Evolutionary conservation across 768 basidiomycete species (phyloP), one percentile per base, ranked within the genome.

Genomic region (Mycena chlorophos): DNA sequence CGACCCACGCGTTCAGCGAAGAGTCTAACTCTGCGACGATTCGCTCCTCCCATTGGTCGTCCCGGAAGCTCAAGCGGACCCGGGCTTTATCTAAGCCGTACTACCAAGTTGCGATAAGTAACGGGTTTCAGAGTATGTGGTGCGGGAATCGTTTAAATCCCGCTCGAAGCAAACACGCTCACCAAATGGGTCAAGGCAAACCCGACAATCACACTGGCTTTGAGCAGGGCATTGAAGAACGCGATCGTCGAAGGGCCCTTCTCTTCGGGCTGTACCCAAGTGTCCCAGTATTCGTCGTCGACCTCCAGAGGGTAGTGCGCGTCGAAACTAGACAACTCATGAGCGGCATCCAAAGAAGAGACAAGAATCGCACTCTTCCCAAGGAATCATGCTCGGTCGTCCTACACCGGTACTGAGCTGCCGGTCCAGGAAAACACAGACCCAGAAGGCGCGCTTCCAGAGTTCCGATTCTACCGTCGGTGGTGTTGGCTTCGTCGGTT

Each of bases 361-460:
- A 14, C 8, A 49, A 30, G 56, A 22, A 13, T 75, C 84, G 56
- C 64, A 86, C 84, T 89, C 88, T 65, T 88, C 87, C 56, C 89
- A 87, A 51, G 87, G 85, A 2, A 90, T 72, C 3, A 81, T 82
- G 64, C 86, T 82, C 2, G 87, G 84, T 17, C 90, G 75, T 0
- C 91, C 91, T 22, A 87, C 75, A 10, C 74, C 72, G 0, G 77
- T 70, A 53, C 83, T 81, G n/a, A 76, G 64, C 17, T 71, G 53
- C 43, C 82, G 66, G 62, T 86, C 84, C 39, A 81, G 66, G 17
- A 60, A 20, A 5, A 56, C 27, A 0, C 56, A 49, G 20, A 53
- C 79, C 83, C 84, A 86, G 63, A 86, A 86, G 4, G 79, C 82
- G 26, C 86, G 79, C 64, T 87, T 88, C 83, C 87, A 89, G 22